A percentile compares a stretch with the other conserved stretches of the same genome.
Evolutionary conservation across 169 alveolate genomes (phyloP).

Genomic region (Toxoplasma gondii): DNA sequence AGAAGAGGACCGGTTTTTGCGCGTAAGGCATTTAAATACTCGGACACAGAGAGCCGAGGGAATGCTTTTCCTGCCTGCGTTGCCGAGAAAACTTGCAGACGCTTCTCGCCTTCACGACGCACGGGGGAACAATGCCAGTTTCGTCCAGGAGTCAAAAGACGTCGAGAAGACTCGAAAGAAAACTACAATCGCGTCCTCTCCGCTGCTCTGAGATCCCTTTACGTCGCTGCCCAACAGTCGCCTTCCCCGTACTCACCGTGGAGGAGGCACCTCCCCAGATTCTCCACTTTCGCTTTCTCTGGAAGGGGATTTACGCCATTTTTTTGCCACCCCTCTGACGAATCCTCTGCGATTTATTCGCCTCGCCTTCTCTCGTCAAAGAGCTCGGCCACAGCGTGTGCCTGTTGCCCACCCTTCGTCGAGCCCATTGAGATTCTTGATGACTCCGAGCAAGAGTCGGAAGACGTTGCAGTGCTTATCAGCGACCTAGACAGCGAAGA

Average conservation of each 20-base stretch:
- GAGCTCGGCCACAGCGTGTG: neutral
- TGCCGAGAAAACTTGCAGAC: neutral
- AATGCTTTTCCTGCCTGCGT: neutral
- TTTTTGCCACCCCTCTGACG: neutral
- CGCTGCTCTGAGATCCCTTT: neutral
- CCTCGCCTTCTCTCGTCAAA: neutral
- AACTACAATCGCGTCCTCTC: neutral
- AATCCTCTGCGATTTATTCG: neutral
- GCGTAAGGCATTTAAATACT: neutral
- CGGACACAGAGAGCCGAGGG: neutral
- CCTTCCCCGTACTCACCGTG: neutral
- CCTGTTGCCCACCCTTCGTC: neutral
- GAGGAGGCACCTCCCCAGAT: neutral
- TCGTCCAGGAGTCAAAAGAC: neutral
- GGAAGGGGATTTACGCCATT: neutral
- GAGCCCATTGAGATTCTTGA: neutral
- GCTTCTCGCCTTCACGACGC: neutral
- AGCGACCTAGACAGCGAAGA: slow-evolving; percentile 29
- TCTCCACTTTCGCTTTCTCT: neutral
- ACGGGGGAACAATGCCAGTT: neutral
- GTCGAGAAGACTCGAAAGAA: neutral
- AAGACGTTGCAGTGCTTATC: neutral
- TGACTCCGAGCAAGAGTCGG: neutral
- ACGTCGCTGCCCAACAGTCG: neutral
- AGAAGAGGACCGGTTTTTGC: neutral